Evolutionary conservation across 2,329 filamentous ascomycete genomes (phyloP).

Genomic region (Plectosphaerella plurivora): DNA sequence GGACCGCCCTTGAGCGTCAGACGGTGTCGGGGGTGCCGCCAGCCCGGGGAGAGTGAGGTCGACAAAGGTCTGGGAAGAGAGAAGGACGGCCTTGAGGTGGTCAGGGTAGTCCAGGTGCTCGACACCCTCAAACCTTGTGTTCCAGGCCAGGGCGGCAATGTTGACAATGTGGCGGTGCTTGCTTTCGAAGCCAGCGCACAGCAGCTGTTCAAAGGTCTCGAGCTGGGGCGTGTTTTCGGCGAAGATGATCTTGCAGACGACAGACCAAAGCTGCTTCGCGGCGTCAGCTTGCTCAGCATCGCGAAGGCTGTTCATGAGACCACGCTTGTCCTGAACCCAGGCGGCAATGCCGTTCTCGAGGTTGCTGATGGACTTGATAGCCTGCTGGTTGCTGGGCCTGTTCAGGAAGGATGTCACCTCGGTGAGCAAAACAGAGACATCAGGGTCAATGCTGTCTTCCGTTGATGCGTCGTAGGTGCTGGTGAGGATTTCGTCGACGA

Average conservation of each 20-base stretch:
- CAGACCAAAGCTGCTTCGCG: slow-evolving; percentile 44
- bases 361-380: slow-evolving; percentile 50
- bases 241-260: slow-evolving; percentile 35
- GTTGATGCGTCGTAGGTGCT: slow-evolving; percentile 40
- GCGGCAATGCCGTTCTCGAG: slow-evolving; percentile 57
- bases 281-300: slow-evolving; percentile 33
- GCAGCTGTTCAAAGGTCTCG: slow-evolving; percentile 46
- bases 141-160: slow-evolving; percentile 58
- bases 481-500: slow-evolving; percentile 48
- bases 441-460: slow-evolving; percentile 14
- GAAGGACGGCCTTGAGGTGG: slow-evolving; percentile 57
- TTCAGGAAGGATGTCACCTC: slow-evolving; percentile 49
- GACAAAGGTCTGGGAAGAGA: slow-evolving; percentile 51
- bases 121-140: slow-evolving; percentile 59
- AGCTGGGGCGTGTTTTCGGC: slow-evolving; percentile 37
- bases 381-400: slow-evolving; percentile 43
- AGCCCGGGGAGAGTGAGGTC: slow-evolving; percentile 42
- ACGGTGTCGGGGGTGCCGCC: slow-evolving; percentile 28
- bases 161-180: slow-evolving; percentile 52
- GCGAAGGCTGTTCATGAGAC: slow-evolving; percentile 34
- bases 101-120: slow-evolving; percentile 60
- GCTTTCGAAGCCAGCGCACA: slow-evolving; percentile 53
- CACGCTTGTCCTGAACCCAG: slow-evolving; percentile 60
- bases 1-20: slow-evolving; percentile 30
- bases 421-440: slow-evolving; percentile 43